Evolutionary conservation across 1,139 yeast species (phyloP).

Genomic region (Debaryomyces robertsiae): DNA sequence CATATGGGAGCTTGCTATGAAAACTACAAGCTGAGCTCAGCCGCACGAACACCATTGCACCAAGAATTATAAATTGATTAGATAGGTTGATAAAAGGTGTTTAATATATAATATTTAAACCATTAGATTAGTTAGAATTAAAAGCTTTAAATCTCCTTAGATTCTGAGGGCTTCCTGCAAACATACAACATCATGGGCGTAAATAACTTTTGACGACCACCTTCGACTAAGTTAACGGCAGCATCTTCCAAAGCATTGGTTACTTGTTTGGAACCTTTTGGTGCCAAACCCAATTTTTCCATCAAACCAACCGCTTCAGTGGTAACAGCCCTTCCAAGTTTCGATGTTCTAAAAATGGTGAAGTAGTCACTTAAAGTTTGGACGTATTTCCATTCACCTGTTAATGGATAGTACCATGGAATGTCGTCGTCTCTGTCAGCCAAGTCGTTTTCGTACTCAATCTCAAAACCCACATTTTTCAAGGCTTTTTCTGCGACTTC

Average conservation of each 20-base stretch:
- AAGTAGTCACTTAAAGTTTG: slow-evolving; percentile 77
- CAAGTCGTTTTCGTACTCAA: slow-evolving; percentile 74
- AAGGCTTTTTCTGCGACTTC: slow-evolving; percentile 89
- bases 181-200: slow-evolving; percentile 97
- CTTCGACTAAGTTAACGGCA: slow-evolving; percentile 91
- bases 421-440: slow-evolving; percentile 81
- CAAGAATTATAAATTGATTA: too few species aligned
- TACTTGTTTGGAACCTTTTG: slow-evolving; percentile 90
- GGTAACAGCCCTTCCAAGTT: slow-evolving; percentile 82
- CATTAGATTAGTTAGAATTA: neutral
- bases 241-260: slow-evolving; percentile 95
- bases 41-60: too few species aligned
- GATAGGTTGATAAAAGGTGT: too few species aligned
- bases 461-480: slow-evolving; percentile 82
- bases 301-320: slow-evolving; percentile 75
- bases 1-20: too few species aligned
- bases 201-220: slow-evolving; percentile 85
- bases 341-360: slow-evolving; percentile 88
- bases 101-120: too few species aligned
- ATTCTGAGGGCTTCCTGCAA: slow-evolving; percentile 68
- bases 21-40: too few species aligned
- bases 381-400: slow-evolving; percentile 89
- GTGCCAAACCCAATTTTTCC: slow-evolving; percentile 87
- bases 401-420: slow-evolving; percentile 98
- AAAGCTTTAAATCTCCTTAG: slow-evolving; percentile 10